Evolutionary conservation across 345 rosid genomes (phyloP).

Genomic region (Toxicodendron radicans): DNA sequence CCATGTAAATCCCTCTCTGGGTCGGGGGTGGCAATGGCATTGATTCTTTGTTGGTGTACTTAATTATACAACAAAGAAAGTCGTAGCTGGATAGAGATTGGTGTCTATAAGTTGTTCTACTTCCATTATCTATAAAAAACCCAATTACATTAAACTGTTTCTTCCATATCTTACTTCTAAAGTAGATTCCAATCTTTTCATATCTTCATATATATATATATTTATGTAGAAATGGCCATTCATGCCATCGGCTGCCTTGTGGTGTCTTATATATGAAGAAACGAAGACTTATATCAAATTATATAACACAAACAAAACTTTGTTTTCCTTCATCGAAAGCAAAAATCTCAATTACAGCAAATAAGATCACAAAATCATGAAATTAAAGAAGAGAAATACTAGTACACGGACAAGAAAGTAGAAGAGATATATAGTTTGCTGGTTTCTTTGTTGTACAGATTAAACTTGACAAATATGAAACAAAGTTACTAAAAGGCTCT

Average conservation of each 20-base stretch:
- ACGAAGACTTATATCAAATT: too few relatives aligned
- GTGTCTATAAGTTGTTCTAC: background rate
- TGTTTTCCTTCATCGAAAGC: too few relatives aligned
- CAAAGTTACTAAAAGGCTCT: too few relatives aligned
- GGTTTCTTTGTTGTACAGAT: too few relatives aligned
- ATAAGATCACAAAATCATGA: too few relatives aligned
- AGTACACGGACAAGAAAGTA: too few relatives aligned
- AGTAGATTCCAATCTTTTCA: constrained; percentile 10
- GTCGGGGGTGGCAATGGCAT: background rate
- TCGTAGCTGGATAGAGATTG: background rate
- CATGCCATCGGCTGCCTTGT: background rate
- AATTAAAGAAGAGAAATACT: too few relatives aligned
- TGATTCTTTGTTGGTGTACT: background rate
- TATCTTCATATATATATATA: background rate
- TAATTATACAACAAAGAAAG: background rate
- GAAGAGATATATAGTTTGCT: too few relatives aligned
- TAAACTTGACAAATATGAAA: too few relatives aligned
- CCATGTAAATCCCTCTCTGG: constrained; percentile 6
- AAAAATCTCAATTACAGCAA: too few relatives aligned
- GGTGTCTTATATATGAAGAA: background rate
- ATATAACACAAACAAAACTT: too few relatives aligned
- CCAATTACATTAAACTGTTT: background rate
- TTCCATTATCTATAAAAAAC: background rate
- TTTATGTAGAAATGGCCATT: background rate
- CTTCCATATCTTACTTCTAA: constrained; percentile 1